Evolutionary conservation across 768 basidiomycete species (phyloP).

Genomic region (Calocera viscosa): DNA sequence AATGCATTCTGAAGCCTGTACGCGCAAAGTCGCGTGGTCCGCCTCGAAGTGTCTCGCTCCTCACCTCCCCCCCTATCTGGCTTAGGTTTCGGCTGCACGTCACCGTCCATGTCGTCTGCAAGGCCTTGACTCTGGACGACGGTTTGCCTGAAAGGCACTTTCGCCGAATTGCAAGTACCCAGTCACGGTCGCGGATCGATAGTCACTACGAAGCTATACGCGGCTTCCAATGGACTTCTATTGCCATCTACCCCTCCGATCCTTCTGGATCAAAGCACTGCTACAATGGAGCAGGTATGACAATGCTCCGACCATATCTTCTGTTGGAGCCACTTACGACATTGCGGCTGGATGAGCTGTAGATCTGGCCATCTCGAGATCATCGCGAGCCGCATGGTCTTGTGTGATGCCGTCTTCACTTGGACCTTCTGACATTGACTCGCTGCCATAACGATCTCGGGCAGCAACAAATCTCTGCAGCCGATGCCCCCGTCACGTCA

Average conservation of each 20-base stretch:
- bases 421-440: background rate
- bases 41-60: background rate
- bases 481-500: background rate
- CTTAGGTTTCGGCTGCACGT: background rate
- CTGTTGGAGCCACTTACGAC: background rate
- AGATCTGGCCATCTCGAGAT: background rate
- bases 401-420: background rate
- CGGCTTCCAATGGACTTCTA: too few relatives aligned
- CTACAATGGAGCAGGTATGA: too few relatives aligned
- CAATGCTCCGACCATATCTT: background rate
- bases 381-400: background rate
- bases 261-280: too few relatives aligned
- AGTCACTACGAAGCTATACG: too few relatives aligned
- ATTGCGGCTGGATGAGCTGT: background rate
- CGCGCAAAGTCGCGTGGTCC: background rate
- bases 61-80: background rate
- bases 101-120: too few relatives aligned
- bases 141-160: too few relatives aligned
- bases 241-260: too few relatives aligned
- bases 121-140: too few relatives aligned
- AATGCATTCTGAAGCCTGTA: too few relatives aligned
- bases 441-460: background rate
- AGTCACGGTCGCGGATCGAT: too few relatives aligned
- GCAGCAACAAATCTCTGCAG: background rate
- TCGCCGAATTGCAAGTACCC: too few relatives aligned